Evolutionary conservation across 2,329 filamentous ascomycete species (phyloP).

Genomic region (Sporothrix brunneoviolacea): DNA sequence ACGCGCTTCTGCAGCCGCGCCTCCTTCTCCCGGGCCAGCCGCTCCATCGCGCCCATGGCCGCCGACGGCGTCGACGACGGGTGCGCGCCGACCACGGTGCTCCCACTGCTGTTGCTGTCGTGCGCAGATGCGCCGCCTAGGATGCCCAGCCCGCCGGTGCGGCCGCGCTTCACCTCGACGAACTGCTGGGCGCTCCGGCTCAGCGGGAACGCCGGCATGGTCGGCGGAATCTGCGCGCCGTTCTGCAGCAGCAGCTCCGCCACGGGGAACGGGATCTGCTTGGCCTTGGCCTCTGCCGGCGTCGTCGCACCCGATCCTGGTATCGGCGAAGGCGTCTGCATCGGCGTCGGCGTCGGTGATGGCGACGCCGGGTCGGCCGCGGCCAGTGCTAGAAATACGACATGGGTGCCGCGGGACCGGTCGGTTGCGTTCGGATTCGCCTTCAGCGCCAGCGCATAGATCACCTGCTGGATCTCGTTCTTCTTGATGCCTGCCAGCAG

Average conservation of each 20-base stretch:
- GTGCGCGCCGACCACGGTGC: constrained; percentile 12
- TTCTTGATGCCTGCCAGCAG: constrained; percentile 89
- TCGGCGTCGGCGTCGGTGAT: constrained; percentile 39
- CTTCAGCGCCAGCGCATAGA: constrained; percentile 79
- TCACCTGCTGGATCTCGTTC: constrained; percentile 88
- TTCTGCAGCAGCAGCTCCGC: constrained; percentile 92
- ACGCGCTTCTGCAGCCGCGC: constrained; percentile 69
- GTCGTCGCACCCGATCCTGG: not conserved
- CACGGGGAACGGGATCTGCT: constrained; percentile 68
- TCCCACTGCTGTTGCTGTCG: constrained; percentile 20
- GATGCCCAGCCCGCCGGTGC: constrained; percentile 24
- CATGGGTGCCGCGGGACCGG: constrained; percentile 79
- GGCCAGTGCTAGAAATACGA: constrained; percentile 83
- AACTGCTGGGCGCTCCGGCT: constrained; percentile 75
- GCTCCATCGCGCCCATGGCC: constrained; percentile 34
- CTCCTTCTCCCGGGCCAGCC: constrained; percentile 57
- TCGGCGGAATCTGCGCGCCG: constrained; percentile 75
- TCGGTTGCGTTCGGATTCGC: constrained; percentile 85
- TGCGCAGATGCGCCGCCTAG: not conserved
- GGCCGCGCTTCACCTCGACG: constrained; percentile 66
- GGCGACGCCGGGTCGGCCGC: constrained; percentile 87
- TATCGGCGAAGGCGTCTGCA: not conserved
- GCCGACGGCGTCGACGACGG: constrained; percentile 48
- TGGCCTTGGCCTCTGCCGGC: constrained; percentile 35
- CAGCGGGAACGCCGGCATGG: constrained; percentile 74